Evolutionary conservation across 208 protist species (phyloP).

Genomic region (Leishmania aethiopica): DNA sequence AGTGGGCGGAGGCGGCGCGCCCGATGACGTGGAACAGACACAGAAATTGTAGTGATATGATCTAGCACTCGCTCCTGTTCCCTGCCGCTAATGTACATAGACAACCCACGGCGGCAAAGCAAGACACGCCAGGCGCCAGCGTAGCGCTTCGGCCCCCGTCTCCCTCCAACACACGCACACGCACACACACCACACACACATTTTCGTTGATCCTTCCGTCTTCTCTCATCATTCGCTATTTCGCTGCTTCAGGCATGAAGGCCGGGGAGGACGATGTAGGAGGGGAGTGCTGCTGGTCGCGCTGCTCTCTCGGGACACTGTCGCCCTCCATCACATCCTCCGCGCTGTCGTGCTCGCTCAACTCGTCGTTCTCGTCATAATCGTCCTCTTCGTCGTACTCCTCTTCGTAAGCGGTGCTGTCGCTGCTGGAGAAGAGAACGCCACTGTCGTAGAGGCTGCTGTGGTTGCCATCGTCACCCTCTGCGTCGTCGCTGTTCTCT

Average conservation of each 20-base stretch:
- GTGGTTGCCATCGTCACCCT: constrained; percentile 18
- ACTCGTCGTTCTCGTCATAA: constrained; percentile 12
- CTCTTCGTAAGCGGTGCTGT: constrained; percentile 15
- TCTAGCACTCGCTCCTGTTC: background rate
- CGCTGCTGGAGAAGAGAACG: constrained; percentile 10
- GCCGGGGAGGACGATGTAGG: background rate
- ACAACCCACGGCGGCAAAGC: background rate
- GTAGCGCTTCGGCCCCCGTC: background rate
- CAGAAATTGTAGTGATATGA: background rate
- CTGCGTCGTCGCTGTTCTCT: constrained; percentile 9
- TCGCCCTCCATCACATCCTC: constrained; percentile 22
- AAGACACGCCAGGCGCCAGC: background rate
- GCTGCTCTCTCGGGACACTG: background rate
- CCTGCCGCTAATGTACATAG: background rate
- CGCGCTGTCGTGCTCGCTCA: constrained; percentile 18
- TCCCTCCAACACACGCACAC: background rate
- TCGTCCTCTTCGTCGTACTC: constrained; percentile 19
- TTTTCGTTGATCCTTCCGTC: background rate
- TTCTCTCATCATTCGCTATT: background rate
- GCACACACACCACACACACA: background rate
- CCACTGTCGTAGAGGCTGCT: constrained; percentile 13
- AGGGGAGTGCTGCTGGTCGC: constrained; percentile 1
- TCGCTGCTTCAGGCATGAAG: background rate
- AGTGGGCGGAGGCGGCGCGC: background rate
- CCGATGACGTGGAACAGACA: background rate